Base-by-base conservation (phyloP, 352 stramenopile species). In the Globisporangium spinosum region DNA sequence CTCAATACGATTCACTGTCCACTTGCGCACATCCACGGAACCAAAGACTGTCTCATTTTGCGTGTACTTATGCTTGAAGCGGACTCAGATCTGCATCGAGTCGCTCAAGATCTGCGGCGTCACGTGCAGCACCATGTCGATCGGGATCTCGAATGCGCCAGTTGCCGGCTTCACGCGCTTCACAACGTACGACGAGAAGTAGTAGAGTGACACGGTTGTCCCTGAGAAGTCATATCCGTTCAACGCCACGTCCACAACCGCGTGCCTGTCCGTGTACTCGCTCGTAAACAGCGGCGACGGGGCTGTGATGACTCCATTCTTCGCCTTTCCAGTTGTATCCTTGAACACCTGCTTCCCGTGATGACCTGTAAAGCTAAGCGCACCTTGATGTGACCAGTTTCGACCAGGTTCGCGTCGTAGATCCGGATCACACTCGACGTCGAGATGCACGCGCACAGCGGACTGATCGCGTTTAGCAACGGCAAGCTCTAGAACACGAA, bases 401-500 rank as follows among this genome's bases (percentile, higher is more conserved):
- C 86, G 54, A 94, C 90, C 17, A 94, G 62, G 40, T 91, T 88
- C 1, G 75, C 75, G 6, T 84, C 86, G 22, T 74, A 82, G 45
- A 94, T 87, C 7, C 58, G 67, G 8, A 94, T 68, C 12, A 79
- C 65, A 65, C 81, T 91, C 0, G 77, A 71, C 17, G 83, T 69
- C 4, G 72, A 74, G 17, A 91, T 77, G 56, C 74, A 82, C 7
- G 80, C 76, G 56, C 79, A 93, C 3, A 89, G 53, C 1, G 86
- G 86, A 66, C 83, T 89, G 29, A 92, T 77, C 0, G 65, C 70
- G 0, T 67, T 76, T 20, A 93, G 73, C 2, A 72, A 76, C 9
- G 86, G 86, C 20, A 77, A 87, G 59, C 73, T 85, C 73, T 91
- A 94, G 64, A 82, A 94, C 13, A 94, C 79, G 59, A 93, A 94